Percentiles rank a stretch among this genome's conserved stretches.
These are phyloP conservation scores for Carallia pectinifolia DNA, from an alignment of 345 rosid species.

Conservation along the genomic window DNA sequence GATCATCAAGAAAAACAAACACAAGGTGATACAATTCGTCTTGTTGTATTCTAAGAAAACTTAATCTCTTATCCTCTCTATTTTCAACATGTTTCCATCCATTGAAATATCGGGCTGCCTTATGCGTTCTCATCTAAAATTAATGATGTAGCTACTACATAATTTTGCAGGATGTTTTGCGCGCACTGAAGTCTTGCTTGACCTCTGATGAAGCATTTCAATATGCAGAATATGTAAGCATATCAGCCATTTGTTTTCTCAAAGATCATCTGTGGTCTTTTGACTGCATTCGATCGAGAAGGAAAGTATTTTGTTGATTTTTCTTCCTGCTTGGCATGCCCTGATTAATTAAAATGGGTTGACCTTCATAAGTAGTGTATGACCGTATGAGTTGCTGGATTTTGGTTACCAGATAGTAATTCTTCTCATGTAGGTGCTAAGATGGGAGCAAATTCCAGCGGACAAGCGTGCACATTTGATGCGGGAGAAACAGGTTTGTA, in stretches of 20 bases:
- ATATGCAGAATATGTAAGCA: conserved; percentile 85
- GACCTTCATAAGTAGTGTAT: no score
- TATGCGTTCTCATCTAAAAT: background rate
- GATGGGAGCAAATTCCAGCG: conserved; percentile 94
- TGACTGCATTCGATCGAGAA: background rate
- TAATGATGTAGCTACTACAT: background rate
- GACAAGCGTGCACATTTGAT: conserved; percentile 73
- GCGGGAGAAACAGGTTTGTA: conserved; percentile 86
- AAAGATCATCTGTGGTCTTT: conserved; percentile 4
- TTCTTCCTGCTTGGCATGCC: background rate
- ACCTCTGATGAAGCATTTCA: conserved; percentile 64
- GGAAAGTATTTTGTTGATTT: background rate
- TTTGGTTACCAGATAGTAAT: conserved; percentile 1
- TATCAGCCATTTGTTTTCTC: background rate
- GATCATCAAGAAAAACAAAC: conserved; percentile 65
- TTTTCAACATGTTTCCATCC: background rate
- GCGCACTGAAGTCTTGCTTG: conserved; percentile 58
- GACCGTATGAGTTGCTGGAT: background rate
- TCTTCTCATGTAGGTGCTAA: conserved; percentile 47
- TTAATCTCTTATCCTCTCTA: background rate
- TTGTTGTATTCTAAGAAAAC: background rate
- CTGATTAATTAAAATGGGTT: background rate
- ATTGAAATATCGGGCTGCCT: background rate
- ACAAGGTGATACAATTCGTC: conserved; percentile 53
- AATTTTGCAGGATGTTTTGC: conserved; percentile 67